Base-by-base conservation (phyloP, 192 early-diverging fungal genomes). In the Dissophora ornata region DNA sequence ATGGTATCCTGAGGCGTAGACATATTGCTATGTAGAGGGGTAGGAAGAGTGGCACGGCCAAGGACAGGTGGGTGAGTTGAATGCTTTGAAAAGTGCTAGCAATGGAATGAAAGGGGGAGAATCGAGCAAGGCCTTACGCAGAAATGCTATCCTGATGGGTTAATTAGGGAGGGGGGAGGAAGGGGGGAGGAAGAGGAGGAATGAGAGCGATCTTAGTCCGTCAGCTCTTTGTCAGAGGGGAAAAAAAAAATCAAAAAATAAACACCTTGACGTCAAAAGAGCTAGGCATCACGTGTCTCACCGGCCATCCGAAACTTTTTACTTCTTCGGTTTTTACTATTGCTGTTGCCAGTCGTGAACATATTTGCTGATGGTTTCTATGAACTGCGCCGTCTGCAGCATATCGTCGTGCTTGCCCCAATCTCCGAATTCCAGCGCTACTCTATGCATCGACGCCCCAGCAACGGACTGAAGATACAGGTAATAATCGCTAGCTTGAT, bases 401-500 rank as follows among this genome's bases (percentile, higher is more conserved):
- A 77, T 77, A 5, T 67, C 73, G 24, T 77, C 73, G 26, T 77
- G 73, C 3, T 21, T 15, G 36, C 73, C 73, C 73, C 73, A 77
- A 47, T 77, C 73, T 25, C 73, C 73, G 62, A 77, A 77, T 40
- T 77, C 73, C 22, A 77, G 7, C 11, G 32, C 46, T n/a, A 77
- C 52, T 12, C 22, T 12, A 6, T 61, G 54, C 13, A 22, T 25
- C 7, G n/a, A 18, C 29, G 57, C 19, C 33, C 38, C 52, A 4
- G 64, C 80, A 52, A 60, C 22, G 1, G 68, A 33, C 42, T 63
- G 49, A 15, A 90, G 48, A 52, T 81, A 41, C 11, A 67, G 30
- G 44, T 47, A 57, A 66, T 79, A 90, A 19, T 79, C 57, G 26
- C 79, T 29, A 0, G 92, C 53, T 59, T 93, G 93, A 5, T 57